A percentile compares a stretch with the other conserved stretches of the same genome.
phyloP scores from a whole-genome alignment of 139 green algal genomes.

The Chlamydomonas schloesseri region DNA sequence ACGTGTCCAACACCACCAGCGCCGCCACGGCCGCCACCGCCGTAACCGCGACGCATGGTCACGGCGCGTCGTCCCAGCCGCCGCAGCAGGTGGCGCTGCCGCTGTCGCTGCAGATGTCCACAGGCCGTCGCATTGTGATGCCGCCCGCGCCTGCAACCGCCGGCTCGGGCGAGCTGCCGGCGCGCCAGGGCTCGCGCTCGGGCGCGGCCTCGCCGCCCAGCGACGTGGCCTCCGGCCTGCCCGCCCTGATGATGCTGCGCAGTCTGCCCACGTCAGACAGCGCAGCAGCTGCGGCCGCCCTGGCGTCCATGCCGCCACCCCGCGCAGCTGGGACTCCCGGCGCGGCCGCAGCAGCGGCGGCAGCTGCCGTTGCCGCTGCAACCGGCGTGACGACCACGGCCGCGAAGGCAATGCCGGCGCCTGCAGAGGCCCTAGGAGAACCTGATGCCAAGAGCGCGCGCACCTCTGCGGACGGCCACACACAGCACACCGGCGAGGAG shows the following conservation, averaged over 20 bases:
- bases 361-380: no score
- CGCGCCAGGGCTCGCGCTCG: no score
- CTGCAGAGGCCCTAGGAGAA: no score
- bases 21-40: not conserved
- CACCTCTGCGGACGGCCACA: no score
- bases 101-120: conserved; percentile 2
- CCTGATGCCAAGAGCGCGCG: no score
- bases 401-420: no score
- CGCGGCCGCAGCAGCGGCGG: no score
- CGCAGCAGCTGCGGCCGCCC: not conserved
- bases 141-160: not conserved
- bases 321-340: no score
- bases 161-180: not conserved
- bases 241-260: conserved; percentile 33
- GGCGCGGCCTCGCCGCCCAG: not conserved
- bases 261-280: not conserved
- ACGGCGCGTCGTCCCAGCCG: not conserved
- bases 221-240: not conserved
- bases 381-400: not conserved
- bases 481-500: no score
- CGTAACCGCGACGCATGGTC: not conserved
- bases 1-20: not conserved
- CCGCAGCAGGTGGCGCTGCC: conserved; percentile 18
- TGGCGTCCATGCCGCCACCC: not conserved
- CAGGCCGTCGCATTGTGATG: conserved; percentile 1